phyloP scores from a whole-genome alignment of 108 stramenopile genomes.

The Licmophora abbreviata region DNA sequence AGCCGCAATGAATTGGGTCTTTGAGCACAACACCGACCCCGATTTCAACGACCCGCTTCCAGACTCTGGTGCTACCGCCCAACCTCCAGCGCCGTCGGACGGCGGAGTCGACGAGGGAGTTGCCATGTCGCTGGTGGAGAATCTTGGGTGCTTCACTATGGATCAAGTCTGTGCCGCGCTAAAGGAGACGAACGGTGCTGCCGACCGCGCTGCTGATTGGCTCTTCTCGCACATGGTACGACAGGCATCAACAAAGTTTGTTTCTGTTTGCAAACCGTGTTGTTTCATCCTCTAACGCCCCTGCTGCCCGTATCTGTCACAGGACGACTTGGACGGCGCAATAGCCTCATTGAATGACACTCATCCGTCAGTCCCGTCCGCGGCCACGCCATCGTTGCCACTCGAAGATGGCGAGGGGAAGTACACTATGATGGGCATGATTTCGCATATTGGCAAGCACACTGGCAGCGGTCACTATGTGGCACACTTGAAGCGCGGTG shows the following conservation, averaged over 20 bases:
- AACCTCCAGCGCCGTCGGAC: constrained; percentile 20
- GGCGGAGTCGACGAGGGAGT: constrained; percentile 51
- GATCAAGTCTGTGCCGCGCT: constrained; percentile 90
- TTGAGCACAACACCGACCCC: constrained; percentile 91
- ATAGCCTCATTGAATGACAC: constrained; percentile 60
- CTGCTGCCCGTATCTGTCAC: too few species aligned
- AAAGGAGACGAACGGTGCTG: constrained; percentile 68
- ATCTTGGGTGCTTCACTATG: constrained; percentile 84
- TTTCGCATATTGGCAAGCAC: constrained; percentile 98
- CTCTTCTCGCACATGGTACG: constrained; percentile 93
- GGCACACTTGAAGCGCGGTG: constrained; percentile 85
- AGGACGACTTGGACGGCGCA: constrained; percentile 86
- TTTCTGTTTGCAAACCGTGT: too few species aligned
- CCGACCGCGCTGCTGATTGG: constrained; percentile 96
- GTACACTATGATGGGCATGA: constrained; percentile 86
- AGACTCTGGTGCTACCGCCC: constrained; percentile 23
- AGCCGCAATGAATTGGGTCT: constrained; percentile 95
- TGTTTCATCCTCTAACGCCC: too few species aligned
- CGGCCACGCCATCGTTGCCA: constrained; percentile 19
- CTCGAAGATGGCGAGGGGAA: constrained; percentile 83
- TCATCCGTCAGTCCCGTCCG: constrained; percentile 7
- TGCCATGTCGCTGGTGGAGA: constrained; percentile 76
- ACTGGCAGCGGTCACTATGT: constrained; percentile 98
- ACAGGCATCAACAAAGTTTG: too few species aligned
- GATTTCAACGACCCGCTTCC: constrained; percentile 95